Evolutionary conservation across 75 land plant species (phyloP).

Genomic region (Cupressus sempervirens): DNA sequence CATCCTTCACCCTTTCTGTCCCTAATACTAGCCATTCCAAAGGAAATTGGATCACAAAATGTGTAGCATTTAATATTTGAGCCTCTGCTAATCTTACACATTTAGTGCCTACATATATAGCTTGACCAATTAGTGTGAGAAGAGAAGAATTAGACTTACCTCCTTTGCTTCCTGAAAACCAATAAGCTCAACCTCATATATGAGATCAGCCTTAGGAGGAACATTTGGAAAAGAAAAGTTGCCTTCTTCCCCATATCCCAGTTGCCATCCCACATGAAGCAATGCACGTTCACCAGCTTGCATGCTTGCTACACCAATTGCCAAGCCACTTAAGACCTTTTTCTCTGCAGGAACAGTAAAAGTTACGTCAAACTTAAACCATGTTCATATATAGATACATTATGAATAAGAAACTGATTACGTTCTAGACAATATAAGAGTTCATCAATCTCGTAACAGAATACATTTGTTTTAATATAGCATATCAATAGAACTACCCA

Average conservation of each 20-base stretch:
- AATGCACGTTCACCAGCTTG: slow-evolving; percentile 89
- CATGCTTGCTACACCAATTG: slow-evolving; percentile 86
- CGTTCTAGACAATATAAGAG: neutral
- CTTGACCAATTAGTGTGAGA: neutral
- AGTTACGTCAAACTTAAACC: neutral
- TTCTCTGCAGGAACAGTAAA: slow-evolving; percentile 63
- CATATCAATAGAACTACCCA: neutral
- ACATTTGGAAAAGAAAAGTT: slow-evolving; percentile 99
- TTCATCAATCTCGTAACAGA: neutral
- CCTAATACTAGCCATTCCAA: neutral
- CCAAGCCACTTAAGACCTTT: slow-evolving; percentile 65
- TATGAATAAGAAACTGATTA: neutral
- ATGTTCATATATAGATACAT: neutral
- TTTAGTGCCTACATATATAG: neutral
- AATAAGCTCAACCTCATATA: slow-evolving; percentile 93
- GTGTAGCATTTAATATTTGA: neutral
- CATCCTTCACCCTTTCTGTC: neutral
- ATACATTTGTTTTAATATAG: neutral
- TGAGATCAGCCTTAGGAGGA: slow-evolving; percentile 86
- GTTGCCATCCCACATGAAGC: slow-evolving; percentile 78
- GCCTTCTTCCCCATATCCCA: slow-evolving; percentile 95
- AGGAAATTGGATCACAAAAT: neutral
- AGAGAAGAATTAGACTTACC: slow-evolving; percentile 33
- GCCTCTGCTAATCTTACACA: neutral
- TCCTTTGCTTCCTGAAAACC: slow-evolving; percentile 94